These are phyloP conservation scores for Casaregolazyma lundiana DNA, from an alignment of 1,139 yeast species.

Conservation along the genomic window DNA sequence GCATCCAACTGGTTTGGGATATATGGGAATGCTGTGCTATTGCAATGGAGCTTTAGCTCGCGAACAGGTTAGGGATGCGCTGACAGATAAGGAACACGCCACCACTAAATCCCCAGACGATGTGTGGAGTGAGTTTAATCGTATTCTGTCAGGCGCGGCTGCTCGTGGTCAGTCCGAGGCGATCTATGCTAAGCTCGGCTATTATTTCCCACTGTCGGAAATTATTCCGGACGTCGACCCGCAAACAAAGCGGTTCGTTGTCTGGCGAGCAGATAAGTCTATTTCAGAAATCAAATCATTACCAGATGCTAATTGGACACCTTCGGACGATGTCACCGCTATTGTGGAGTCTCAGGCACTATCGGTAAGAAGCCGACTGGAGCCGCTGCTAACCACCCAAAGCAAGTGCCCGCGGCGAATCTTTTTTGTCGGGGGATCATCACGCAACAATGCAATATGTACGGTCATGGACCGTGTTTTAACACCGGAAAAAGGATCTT, in stretches of 20 bases:
- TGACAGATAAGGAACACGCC: constrained; percentile 46
- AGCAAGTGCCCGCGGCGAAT: constrained; percentile 57
- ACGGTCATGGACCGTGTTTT: constrained; percentile 64
- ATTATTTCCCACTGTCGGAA: constrained; percentile 84
- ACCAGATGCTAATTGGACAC: constrained; percentile 34
- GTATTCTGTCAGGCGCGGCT: constrained; percentile 25
- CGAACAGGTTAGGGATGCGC: constrained; percentile 62
- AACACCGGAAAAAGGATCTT: constrained; percentile 61
- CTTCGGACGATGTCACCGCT: constrained; percentile 64
- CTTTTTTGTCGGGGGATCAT: constrained; percentile 86
- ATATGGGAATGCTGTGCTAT: constrained; percentile 95
- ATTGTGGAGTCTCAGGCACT: constrained; percentile 85
- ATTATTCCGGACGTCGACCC: constrained; percentile 72
- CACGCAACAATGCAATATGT: constrained; percentile 65
- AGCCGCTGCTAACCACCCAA: constrained; percentile 55
- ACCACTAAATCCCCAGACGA: constrained; percentile 16
- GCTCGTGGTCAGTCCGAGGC: constrained; percentile 28
- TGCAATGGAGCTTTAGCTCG: constrained; percentile 89
- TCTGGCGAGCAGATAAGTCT: constrained; percentile 13
- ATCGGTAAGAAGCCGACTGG: constrained; percentile 73
- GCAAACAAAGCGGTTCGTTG: constrained; percentile 17
- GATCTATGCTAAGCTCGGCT: constrained; percentile 46
- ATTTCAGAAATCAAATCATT: not conserved
- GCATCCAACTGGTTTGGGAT: constrained; percentile 73
- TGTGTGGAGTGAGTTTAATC: constrained; percentile 64